These are phyloP conservation scores for Dichotomocladium elegans DNA, from an alignment of 371 early-diverging fungal genomes.

Conservation along the genomic window DNA sequence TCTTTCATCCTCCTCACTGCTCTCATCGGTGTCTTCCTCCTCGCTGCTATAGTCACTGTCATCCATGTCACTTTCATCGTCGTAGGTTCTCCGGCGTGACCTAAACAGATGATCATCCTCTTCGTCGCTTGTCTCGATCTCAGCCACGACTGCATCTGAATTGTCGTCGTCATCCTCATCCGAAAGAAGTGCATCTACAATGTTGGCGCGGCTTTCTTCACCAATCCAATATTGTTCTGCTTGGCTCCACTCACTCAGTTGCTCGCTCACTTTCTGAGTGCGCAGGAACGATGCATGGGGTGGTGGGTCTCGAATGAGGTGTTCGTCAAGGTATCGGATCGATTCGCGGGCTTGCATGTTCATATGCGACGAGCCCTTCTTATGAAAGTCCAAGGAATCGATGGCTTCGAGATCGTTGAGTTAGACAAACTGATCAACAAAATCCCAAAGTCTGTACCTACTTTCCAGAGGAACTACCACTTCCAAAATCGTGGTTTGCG, in stretches of 20 bases:
- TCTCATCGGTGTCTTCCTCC: constrained; percentile 4
- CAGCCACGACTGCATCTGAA: constrained; percentile 16
- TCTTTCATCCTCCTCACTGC: not conserved
- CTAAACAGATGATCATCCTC: too few species aligned
- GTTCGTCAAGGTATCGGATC: constrained; percentile 73
- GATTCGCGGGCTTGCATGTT: constrained; percentile 71
- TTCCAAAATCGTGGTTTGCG: constrained; percentile 32
- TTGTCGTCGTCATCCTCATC: constrained; percentile 16
- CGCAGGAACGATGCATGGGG: constrained; percentile 27
- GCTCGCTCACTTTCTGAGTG: constrained; percentile 46
- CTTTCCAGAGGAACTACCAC: constrained; percentile 61
- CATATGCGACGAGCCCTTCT: constrained; percentile 62
- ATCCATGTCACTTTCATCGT: constrained; percentile 15
- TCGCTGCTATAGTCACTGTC: constrained; percentile 5
- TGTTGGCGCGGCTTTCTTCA: constrained; percentile 23
- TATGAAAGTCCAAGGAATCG: constrained; percentile 65
- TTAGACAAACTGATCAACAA: not conserved
- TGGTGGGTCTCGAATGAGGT: constrained; percentile 15
- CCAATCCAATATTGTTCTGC: constrained; percentile 50
- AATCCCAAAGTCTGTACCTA: constrained; percentile 12
- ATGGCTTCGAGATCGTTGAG: constrained; percentile 42
- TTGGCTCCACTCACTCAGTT: constrained; percentile 47
- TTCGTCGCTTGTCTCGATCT: constrained; percentile 18
- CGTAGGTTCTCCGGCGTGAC: constrained; percentile 15
- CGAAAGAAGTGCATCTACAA: constrained; percentile 19